Conservation (phyloP, 78 protist genomes). For the Dictyostelium intermedium region DNA sequence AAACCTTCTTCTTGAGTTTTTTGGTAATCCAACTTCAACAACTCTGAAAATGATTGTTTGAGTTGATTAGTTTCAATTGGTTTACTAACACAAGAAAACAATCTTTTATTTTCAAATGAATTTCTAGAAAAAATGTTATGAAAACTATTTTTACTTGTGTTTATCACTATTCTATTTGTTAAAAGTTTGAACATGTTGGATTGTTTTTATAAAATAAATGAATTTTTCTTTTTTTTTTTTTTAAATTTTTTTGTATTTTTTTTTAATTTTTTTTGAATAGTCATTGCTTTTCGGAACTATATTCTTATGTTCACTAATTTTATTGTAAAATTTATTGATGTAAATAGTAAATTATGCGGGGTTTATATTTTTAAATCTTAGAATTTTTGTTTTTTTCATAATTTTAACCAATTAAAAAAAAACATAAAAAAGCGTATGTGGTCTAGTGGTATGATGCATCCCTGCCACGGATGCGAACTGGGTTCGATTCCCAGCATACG, state of each 20-base stretch:
- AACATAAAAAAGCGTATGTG: constrained; percentile 43
- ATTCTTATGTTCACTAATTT: too few species aligned
- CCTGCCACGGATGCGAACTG: constrained; percentile 59
- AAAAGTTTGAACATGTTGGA: neutral
- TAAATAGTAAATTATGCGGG: too few species aligned
- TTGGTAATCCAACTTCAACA: neutral
- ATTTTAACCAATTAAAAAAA: too few species aligned
- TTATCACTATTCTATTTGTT: neutral
- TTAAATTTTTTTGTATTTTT: too few species aligned
- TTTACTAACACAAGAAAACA: neutral
- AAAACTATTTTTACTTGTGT: neutral
- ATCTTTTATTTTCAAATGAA: neutral
- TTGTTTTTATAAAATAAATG: too few species aligned
- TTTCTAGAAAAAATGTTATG: neutral
- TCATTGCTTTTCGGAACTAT: too few species aligned
- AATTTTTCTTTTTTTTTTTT: too few species aligned
- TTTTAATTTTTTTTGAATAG: too few species aligned
- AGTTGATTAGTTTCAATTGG: neutral
- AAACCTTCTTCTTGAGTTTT: neutral
- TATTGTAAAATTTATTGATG: too few species aligned
- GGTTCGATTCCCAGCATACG: constrained; percentile 54
- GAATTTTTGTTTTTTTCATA: too few species aligned
- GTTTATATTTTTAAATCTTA: too few species aligned
- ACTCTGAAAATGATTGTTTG: neutral
- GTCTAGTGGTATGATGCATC: constrained; percentile 56